A percentile compares a stretch with the other conserved stretches of the same genome.
Evolutionary conservation across 2,329 filamentous ascomycete genomes (phyloP).

Genomic region (Ceratocystis ficicola): DNA sequence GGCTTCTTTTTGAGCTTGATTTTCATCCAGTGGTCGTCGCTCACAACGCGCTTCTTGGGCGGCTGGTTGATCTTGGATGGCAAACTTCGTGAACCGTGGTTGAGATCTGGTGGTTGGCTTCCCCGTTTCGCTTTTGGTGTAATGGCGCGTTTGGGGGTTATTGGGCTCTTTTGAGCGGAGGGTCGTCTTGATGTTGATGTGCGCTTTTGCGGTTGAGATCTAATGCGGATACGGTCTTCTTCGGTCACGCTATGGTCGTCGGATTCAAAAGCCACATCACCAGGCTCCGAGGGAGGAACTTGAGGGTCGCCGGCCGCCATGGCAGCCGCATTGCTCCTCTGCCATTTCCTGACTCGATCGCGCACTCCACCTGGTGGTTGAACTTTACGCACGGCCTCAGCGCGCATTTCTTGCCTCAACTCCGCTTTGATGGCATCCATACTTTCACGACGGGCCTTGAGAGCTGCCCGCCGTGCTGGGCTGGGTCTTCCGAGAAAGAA

Average conservation of each 20-base stretch:
- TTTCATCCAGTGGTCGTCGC: conserved; percentile 80
- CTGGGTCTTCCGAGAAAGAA: conserved; percentile 47
- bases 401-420: conserved; percentile 29
- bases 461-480: conserved; percentile 42
- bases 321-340: conserved; percentile 60
- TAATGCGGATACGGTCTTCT: conserved; percentile 47
- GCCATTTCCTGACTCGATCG: conserved; percentile 74
- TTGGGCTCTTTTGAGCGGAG: conserved; percentile 26
- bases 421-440: conserved; percentile 47
- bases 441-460: conserved; percentile 43
- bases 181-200: conserved; percentile 25
- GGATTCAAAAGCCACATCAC: conserved; percentile 47
- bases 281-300: conserved; percentile 44
- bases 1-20: conserved; percentile 41
- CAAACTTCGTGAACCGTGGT: conserved; percentile 22
- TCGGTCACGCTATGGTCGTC: conserved; percentile 52
- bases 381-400: conserved; percentile 44
- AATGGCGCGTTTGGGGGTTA: conserved; percentile 8
- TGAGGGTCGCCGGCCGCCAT: conserved; percentile 42
- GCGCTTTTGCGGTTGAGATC: conserved; percentile 35
- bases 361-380: conserved; percentile 56
- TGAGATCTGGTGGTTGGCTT: conserved; percentile 6
- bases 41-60: conserved; percentile 84
- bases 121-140: conserved; percentile 10
- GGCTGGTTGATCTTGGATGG: conserved; percentile 37